These are phyloP conservation scores for Beta corolliflora DNA, from an alignment of 179 eudicot species.

Conservation along the genomic window DNA sequence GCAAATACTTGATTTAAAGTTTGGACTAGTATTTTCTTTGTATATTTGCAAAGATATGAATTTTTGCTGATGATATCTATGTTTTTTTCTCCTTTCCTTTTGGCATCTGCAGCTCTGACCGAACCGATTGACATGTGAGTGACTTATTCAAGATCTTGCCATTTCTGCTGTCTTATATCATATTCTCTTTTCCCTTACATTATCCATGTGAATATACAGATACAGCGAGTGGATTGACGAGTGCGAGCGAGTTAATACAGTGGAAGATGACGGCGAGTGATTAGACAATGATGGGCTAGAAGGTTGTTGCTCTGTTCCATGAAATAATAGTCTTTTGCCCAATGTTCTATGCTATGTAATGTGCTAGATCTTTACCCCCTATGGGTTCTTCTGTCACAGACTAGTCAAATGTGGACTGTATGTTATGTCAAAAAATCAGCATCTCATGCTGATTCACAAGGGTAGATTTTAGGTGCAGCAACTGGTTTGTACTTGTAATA, in stretches of 20 bases:
- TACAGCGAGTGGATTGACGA: constrained; percentile 93
- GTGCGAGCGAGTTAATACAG: constrained; percentile 76
- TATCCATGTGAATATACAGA: constrained; percentile 38
- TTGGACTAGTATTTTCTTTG: neutral
- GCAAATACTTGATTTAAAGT: neutral
- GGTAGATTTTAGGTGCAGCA: constrained; percentile 14
- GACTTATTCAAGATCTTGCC: neutral
- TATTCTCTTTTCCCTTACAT: constrained; percentile 2
- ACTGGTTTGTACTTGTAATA: constrained; percentile 29
- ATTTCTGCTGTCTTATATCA: neutral
- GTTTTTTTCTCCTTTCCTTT: constrained; percentile 1
- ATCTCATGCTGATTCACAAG: constrained; percentile 7
- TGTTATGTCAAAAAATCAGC: constrained; percentile 9
- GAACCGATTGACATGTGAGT: constrained; percentile 94
- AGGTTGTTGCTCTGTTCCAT: constrained; percentile 15
- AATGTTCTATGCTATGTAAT: constrained; percentile 17
- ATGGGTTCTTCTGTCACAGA: constrained; percentile 8
- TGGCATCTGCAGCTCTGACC: constrained; percentile 62
- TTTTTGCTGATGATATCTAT: neutral
- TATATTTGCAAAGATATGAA: neutral
- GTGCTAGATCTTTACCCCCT: constrained; percentile 1
- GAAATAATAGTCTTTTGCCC: constrained; percentile 21
- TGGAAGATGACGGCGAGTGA: constrained; percentile 66
- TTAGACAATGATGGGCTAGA: constrained; percentile 11
- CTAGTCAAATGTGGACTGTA: constrained; percentile 20